Evolutionary conservation across 768 basidiomycete genomes (phyloP).

Genomic region (Rubroboletus pulcherrimus): DNA sequence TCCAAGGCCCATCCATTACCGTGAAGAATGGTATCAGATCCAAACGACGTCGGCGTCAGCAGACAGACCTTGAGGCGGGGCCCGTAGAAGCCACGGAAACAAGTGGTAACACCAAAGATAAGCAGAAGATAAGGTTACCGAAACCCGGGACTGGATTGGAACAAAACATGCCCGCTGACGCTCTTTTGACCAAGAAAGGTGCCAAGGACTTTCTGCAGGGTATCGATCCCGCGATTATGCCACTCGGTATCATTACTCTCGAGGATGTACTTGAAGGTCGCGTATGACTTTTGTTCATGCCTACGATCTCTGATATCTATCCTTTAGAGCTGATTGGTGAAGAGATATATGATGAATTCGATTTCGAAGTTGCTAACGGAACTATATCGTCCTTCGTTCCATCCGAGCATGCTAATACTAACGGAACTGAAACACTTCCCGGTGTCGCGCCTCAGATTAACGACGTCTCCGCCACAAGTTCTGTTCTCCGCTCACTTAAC

Average conservation of each 20-base stretch:
- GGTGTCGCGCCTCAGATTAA: conserved; percentile 5
- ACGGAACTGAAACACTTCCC: conserved; percentile 14
- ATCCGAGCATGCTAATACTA: conserved; percentile 31
- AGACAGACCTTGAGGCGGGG: conserved; percentile 26
- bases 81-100: conserved; percentile 10
- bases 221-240: conserved; percentile 78
- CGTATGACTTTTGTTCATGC: neutral
- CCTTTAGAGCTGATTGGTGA: conserved; percentile 82
- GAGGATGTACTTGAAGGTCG: conserved; percentile 89
- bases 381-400: conserved; percentile 42
- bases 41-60: conserved; percentile 12
- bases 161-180: conserved; percentile 88
- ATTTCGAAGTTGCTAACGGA: conserved; percentile 69
- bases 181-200: conserved; percentile 68
- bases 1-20: conserved; percentile 5
- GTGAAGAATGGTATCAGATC: conserved; percentile 13
- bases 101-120: conserved; percentile 18
- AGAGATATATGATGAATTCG: conserved; percentile 91
- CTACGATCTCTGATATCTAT: neutral
- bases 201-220: conserved; percentile 84
- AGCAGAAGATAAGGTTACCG: conserved; percentile 28
- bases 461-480: conserved; percentile 12
- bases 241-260: conserved; percentile 87
- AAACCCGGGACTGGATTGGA: conserved; percentile 48
- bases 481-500: conserved; percentile 39